phyloP scores from a whole-genome alignment of 805 yeast species.

The Monosporozyma siamensis region DNA sequence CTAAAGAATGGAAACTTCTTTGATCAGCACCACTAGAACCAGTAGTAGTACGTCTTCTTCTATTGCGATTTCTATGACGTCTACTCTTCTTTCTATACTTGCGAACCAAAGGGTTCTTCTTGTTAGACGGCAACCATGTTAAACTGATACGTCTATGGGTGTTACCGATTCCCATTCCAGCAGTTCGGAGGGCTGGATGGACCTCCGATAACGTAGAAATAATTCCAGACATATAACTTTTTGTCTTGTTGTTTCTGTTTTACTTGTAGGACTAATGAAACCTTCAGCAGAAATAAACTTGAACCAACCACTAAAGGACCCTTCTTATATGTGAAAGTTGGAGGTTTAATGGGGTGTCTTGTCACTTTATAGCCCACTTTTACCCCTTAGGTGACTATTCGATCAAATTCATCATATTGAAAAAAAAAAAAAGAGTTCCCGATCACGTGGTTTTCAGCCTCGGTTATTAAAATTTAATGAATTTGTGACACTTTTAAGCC shows the following conservation, averaged over 20 bases:
- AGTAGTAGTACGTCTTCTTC: constrained; percentile 1
- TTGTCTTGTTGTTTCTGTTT: not conserved
- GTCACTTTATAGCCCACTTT: not conserved
- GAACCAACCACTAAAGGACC: no score
- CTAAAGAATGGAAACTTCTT: constrained; percentile 35
- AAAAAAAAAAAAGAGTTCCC: not conserved
- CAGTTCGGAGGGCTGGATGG: constrained; percentile 33
- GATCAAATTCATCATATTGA: no score
- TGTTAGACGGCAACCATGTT: constrained; percentile 34
- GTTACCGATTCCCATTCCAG: constrained; percentile 36
- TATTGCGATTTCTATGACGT: constrained; percentile 4
- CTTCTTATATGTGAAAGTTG: no score
- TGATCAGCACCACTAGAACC: constrained; percentile 17
- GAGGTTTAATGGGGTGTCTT: not conserved
- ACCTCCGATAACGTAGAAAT: constrained; percentile 28
- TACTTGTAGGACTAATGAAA: not conserved
- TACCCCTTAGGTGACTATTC: no score
- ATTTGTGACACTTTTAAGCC: no score
- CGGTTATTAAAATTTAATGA: no score
- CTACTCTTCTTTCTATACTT: constrained; percentile 21
- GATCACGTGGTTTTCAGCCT: no score
- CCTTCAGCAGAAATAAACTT: no score
- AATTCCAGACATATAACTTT: constrained; percentile 17
- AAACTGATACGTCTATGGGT: constrained; percentile 33
- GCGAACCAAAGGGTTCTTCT: constrained; percentile 33